These are phyloP conservation scores for Teratosphaeria nubilosa DNA, from an alignment of 2,329 filamentous ascomycete species.

Conservation along the genomic window DNA sequence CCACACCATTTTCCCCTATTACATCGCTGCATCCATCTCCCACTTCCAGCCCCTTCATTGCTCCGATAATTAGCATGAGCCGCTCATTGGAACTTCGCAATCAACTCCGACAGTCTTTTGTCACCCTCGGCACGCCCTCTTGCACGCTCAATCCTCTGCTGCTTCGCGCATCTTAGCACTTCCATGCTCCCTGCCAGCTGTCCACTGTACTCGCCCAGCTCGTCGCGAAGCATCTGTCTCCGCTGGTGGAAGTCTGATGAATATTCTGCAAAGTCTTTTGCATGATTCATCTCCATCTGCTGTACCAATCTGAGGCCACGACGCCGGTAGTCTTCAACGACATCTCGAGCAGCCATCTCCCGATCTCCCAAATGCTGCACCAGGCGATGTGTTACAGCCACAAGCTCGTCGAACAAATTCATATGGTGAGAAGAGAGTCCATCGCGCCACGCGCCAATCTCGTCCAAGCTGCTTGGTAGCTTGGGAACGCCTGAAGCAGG, in stretches of 20 bases:
- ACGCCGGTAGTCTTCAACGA: constrained; percentile 34
- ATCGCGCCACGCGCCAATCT: constrained; percentile 27
- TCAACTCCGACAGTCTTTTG: constrained; percentile 1
- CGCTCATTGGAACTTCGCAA: not conserved
- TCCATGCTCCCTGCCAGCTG: constrained; percentile 8
- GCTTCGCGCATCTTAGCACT: constrained; percentile 4
- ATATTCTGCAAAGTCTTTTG: constrained; percentile 24
- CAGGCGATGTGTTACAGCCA: constrained; percentile 33
- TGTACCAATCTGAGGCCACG: constrained; percentile 36
- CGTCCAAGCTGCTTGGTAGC: not conserved
- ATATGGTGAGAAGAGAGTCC: constrained; percentile 31
- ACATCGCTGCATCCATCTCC: not conserved
- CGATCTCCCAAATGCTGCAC: constrained; percentile 37
- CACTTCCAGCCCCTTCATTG: not conserved
- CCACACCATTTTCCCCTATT: not conserved
- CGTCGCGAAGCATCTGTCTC: constrained; percentile 9
- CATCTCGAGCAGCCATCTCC: constrained; percentile 34
- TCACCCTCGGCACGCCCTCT: not conserved
- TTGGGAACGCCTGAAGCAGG: not conserved
- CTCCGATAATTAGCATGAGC: not conserved
- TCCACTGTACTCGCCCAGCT: constrained; percentile 6
- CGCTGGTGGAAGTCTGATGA: constrained; percentile 14
- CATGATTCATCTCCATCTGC: constrained; percentile 31
- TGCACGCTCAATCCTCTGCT: constrained; percentile 1
- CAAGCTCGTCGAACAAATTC: constrained; percentile 28